phyloP scores from a whole-genome alignment of 2,329 filamentous ascomycete species.

The Sporothrix euskadiensis region DNA sequence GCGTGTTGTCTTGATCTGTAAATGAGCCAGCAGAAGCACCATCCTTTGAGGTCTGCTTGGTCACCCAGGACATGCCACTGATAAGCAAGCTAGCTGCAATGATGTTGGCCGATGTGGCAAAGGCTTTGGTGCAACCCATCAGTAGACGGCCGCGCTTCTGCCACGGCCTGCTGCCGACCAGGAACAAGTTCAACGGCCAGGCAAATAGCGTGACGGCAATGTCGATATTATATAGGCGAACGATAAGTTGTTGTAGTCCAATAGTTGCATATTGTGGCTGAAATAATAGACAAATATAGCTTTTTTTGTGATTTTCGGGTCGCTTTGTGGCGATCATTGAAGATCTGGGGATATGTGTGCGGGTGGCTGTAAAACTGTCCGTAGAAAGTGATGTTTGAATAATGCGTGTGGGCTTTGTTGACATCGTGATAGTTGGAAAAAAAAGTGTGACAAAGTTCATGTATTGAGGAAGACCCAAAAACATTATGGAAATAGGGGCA shows the following conservation, averaged over 20 bases:
- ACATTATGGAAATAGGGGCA: neutral
- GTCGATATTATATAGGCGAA: constrained; percentile 19
- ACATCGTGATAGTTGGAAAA: neutral
- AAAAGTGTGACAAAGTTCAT: neutral
- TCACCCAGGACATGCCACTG: constrained; percentile 23
- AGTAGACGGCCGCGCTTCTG: constrained; percentile 13
- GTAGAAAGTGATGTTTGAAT: neutral
- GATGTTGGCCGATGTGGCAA: neutral
- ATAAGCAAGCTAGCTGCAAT: constrained; percentile 15
- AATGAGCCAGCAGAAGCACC: neutral
- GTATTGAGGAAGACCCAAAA: neutral
- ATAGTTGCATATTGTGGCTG: neutral
- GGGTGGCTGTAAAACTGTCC: no score
- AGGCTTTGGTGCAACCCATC: neutral
- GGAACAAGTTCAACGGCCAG: constrained; percentile 20
- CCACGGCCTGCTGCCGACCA: constrained; percentile 6
- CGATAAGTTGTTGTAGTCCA: neutral
- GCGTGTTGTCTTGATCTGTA: neutral
- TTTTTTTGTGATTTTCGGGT: neutral
- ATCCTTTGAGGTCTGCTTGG: neutral
- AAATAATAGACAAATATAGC: neutral
- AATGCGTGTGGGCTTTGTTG: neutral
- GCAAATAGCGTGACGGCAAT: neutral
- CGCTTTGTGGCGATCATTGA: neutral
- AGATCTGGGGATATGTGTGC: neutral